phyloP scores from a whole-genome alignment of 495 filamentous ascomycete species.

The Aspergillus mulundensis region DNA sequence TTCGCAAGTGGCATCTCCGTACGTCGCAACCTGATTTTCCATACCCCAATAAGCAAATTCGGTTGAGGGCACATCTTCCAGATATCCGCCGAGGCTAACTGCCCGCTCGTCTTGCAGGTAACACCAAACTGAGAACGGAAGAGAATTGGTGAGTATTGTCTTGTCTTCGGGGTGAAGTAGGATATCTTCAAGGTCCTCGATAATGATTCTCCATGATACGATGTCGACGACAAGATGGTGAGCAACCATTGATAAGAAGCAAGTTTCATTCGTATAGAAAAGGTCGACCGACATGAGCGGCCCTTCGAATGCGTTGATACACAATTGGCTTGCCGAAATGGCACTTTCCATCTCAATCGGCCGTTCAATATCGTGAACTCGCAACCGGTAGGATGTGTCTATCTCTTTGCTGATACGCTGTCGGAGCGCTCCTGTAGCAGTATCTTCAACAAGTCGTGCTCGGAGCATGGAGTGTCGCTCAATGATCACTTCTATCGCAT shows the following conservation, averaged over 20 bases:
- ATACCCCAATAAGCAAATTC: conserved; percentile 52
- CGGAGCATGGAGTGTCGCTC: conserved; percentile 70
- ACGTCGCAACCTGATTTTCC: conserved; percentile 38
- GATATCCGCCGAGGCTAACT: conserved; percentile 25
- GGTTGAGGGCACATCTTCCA: conserved; percentile 23
- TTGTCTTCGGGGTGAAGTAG: conserved; percentile 42
- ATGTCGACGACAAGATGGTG: conserved; percentile 70
- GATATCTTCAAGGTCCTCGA: conserved; percentile 63
- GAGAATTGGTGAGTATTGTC: conserved; percentile 30
- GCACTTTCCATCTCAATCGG: conserved; percentile 27
- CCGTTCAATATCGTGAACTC: conserved; percentile 17
- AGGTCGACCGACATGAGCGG: conserved; percentile 43
- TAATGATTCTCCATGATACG: conserved; percentile 65
- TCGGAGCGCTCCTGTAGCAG: conserved; percentile 21
- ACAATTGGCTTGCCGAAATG: conserved; percentile 38
- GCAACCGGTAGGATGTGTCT: conserved; percentile 35
- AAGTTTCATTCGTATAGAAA: conserved; percentile 46
- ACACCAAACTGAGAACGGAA: conserved; percentile 65
- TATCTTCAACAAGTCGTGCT: conserved; percentile 50
- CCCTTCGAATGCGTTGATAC: conserved; percentile 40
- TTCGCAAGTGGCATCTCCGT: conserved; percentile 46
- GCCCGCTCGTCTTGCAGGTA: conserved; percentile 42
- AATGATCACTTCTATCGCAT: conserved; percentile 56
- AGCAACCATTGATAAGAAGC: conserved; percentile 58
- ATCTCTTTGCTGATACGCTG: conserved; percentile 39